These are phyloP conservation scores for Neonectria hederae DNA, from an alignment of 2,329 filamentous ascomycete genomes.

Conservation along the genomic window DNA sequence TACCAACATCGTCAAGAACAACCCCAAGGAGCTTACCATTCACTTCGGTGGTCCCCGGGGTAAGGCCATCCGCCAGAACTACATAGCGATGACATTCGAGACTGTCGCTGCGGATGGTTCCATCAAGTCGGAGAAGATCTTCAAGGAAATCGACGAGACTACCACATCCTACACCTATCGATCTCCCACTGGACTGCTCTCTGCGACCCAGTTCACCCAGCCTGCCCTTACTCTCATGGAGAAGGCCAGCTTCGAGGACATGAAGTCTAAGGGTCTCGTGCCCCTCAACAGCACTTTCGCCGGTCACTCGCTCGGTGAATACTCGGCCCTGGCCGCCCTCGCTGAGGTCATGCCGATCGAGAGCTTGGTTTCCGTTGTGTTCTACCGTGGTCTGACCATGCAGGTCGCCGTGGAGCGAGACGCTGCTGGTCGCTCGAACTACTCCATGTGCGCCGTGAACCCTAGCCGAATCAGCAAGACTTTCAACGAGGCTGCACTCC, in stretches of 20 bases:
- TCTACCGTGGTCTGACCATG: conserved; percentile 99
- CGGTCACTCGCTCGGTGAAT: conserved; percentile 97
- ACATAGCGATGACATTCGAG: conserved; percentile 99
- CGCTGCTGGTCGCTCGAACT: conserved; percentile 91
- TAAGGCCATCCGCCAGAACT: conserved; percentile 98
- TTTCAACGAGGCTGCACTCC: conserved; percentile 96
- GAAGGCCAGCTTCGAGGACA: conserved; percentile 99
- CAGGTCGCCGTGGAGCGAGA: conserved; percentile 98
- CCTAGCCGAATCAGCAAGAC: conserved; percentile 98
- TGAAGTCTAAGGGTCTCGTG: conserved; percentile 96
- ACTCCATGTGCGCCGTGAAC: conserved; percentile 99
- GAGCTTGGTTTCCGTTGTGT: conserved; percentile 96
- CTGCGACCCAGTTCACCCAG: conserved; percentile 98
- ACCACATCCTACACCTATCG: conserved; percentile 97
- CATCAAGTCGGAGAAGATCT: conserved; percentile 99
- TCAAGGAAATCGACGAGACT: conserved; percentile 94
- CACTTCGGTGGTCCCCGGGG: conserved; percentile 97
- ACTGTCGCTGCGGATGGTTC: conserved; percentile 91
- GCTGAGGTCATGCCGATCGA: conserved; percentile 99
- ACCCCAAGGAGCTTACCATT: conserved; percentile 97
- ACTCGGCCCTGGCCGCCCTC: conserved; percentile 93
- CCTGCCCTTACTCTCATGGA: conserved; percentile 98
- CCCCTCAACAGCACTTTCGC: conserved; percentile 97
- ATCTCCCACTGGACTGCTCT: conserved; percentile 92
- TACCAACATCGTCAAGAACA: conserved; percentile 99